phyloP scores from a whole-genome alignment of 2,329 filamentous ascomycete genomes.

The Beauveria scarabaeidicola region DNA sequence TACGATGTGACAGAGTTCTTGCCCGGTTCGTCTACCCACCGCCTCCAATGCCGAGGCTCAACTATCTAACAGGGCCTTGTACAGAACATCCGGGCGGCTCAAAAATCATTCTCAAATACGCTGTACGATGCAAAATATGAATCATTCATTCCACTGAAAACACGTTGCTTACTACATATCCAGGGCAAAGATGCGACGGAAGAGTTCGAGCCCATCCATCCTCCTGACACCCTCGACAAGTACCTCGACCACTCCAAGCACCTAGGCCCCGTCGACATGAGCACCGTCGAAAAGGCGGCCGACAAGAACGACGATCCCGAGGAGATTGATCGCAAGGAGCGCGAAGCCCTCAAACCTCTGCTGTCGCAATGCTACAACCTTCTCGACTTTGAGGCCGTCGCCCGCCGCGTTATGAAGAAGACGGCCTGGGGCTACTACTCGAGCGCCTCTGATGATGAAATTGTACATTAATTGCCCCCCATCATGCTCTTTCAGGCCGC shows the following conservation, averaged over 20 bases:
- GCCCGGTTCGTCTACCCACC: constrained; percentile 43
- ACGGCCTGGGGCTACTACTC: constrained; percentile 97
- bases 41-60: background rate
- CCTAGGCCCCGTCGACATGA: constrained; percentile 82
- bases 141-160: background rate
- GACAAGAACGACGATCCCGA: constrained; percentile 59
- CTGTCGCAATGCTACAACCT: constrained; percentile 88
- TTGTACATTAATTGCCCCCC: constrained; percentile 21
- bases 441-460: constrained; percentile 59
- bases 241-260: constrained; percentile 82
- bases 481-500: too few relatives aligned
- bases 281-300: constrained; percentile 61
- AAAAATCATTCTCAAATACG: constrained; percentile 95
- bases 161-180: background rate
- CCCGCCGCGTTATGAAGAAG: constrained; percentile 86
- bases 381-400: constrained; percentile 92
- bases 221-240: constrained; percentile 78
- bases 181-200: constrained; percentile 85
- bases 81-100: constrained; percentile 78
- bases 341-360: constrained; percentile 65
- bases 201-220: constrained; percentile 82
- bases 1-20: constrained; percentile 88
- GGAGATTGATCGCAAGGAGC: constrained; percentile 59
- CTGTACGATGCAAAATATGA: constrained; percentile 34
- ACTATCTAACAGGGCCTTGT: background rate